A percentile compares a stretch with the other conserved stretches of the same genome.
phyloP scores from a whole-genome alignment of 192 early-diverging fungal genomes.

The Podila horticola region DNA sequence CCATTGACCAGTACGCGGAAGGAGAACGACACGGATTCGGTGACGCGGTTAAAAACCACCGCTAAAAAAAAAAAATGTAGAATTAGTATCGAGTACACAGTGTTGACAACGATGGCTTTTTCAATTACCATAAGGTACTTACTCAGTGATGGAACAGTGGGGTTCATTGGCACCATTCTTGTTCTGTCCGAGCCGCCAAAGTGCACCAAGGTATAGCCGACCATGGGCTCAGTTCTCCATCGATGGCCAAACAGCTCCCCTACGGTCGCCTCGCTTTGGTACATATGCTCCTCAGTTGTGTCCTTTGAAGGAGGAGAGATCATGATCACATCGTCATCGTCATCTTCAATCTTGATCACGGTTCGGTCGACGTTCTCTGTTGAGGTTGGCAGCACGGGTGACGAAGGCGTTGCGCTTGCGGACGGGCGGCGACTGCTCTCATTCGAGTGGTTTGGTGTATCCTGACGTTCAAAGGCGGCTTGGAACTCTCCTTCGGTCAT shows the following conservation, averaged over 20 bases:
- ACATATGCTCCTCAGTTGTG: conserved; percentile 19
- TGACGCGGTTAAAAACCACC: conserved; percentile 16
- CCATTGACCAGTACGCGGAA: conserved; percentile 46
- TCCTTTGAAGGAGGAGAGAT: conserved; percentile 3
- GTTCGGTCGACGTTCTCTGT: conserved; percentile 10
- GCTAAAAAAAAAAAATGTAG: conserved; percentile 5
- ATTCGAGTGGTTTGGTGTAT: conserved; percentile 9
- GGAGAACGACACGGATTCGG: conserved; percentile 29
- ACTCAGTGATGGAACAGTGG: conserved; percentile 46
- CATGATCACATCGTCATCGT: conserved; percentile 12
- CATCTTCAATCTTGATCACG: conserved; percentile 47
- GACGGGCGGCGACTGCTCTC: conserved; percentile 16
- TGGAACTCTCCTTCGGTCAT: conserved; percentile 26
- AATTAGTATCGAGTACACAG: neutral
- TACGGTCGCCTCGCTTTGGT: conserved; percentile 40
- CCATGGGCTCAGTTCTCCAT: conserved; percentile 48
- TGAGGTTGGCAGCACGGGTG: neutral
- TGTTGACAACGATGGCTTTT: neutral
- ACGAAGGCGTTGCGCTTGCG: conserved; percentile 2
- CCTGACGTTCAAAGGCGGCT: conserved; percentile 34
- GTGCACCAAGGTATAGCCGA: conserved; percentile 44
- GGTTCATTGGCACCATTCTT: conserved; percentile 50
- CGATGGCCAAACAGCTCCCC: conserved; percentile 49
- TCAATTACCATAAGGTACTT: neutral
- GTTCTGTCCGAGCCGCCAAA: conserved; percentile 47